Conservation (phyloP, 331 rosid species). For the Spiraea crenata region DNA sequence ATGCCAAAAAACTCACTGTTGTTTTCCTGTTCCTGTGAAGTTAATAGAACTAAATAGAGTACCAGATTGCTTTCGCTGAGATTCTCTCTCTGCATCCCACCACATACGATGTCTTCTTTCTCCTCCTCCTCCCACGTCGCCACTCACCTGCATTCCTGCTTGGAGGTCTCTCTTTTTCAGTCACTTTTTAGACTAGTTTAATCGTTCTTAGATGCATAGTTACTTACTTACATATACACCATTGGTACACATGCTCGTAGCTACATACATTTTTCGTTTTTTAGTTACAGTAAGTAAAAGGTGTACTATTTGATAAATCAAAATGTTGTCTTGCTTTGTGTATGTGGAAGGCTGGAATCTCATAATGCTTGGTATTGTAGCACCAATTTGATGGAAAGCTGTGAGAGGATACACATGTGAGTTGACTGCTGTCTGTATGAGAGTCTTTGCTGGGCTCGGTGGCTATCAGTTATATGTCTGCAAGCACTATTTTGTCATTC, state of each 20-base stretch:
- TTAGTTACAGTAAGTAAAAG: neutral
- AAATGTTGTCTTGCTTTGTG: neutral
- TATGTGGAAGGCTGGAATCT: neutral
- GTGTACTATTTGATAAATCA: neutral
- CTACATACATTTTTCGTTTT: neutral
- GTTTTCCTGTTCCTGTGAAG: neutral
- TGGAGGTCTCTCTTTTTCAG: neutral
- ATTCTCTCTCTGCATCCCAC: too few relatives aligned
- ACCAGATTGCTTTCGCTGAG: neutral
- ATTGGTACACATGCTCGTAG: neutral
- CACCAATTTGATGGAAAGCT: conserved; percentile 47
- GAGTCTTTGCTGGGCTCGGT: conserved; percentile 40
- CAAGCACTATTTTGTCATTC: conserved; percentile 40
- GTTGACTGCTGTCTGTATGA: conserved; percentile 62
- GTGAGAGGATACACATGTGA: conserved; percentile 66
- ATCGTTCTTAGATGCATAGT: neutral
- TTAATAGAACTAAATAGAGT: neutral
- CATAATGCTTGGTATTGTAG: conserved; percentile 12
- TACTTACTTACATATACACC: neutral
- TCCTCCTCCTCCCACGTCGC: too few relatives aligned
- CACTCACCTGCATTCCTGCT: neutral
- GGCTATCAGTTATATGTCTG: conserved; percentile 60
- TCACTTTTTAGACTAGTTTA: neutral
- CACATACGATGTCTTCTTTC: too few relatives aligned
- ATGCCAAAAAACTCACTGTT: neutral